A percentile compares a stretch with the other conserved stretches of the same genome.
These are phyloP conservation scores for Sarocladiaceae sp. DNA, from an alignment of 2,329 filamentous ascomycete genomes.

Conservation along the genomic window DNA sequence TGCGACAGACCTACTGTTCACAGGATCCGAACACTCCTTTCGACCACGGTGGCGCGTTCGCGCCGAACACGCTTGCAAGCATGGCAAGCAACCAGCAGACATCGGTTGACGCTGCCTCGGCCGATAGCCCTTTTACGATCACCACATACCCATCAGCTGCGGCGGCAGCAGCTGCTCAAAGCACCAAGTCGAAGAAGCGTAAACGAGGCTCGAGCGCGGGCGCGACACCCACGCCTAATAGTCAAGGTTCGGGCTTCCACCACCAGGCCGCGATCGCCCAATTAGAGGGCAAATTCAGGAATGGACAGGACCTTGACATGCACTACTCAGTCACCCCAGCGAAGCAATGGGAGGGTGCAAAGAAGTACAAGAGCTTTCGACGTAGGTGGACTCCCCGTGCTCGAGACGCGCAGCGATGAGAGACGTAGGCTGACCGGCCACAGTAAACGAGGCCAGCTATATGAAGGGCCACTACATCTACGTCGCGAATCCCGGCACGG, in stretches of 20 bases:
- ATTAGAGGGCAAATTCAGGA: slow-evolving; percentile 43
- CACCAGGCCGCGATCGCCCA: neutral
- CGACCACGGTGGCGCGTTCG: too few relatives aligned
- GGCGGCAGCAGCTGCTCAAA: slow-evolving; percentile 1
- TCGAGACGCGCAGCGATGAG: neutral
- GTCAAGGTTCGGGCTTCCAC: slow-evolving; percentile 12
- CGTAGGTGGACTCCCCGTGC: slow-evolving; percentile 34
- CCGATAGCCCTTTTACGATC: slow-evolving; percentile 50
- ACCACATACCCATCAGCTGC: slow-evolving; percentile 12
- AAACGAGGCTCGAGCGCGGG: slow-evolving; percentile 29
- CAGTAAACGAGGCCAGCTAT: slow-evolving; percentile 53
- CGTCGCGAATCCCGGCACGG: slow-evolving; percentile 51
- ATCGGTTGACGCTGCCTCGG: slow-evolving; percentile 20
- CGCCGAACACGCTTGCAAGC: too few relatives aligned
- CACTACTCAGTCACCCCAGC: slow-evolving; percentile 48
- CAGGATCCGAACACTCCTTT: too few relatives aligned
- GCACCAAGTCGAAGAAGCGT: slow-evolving; percentile 35
- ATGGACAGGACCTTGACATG: slow-evolving; percentile 46
- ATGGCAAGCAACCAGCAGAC: too few relatives aligned
- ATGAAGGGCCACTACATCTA: slow-evolving; percentile 53
- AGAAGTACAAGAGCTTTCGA: slow-evolving; percentile 55
- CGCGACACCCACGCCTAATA: neutral
- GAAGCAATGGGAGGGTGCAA: slow-evolving; percentile 52
- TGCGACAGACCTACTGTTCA: too few relatives aligned
- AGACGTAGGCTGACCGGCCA: neutral